These are phyloP conservation scores for Boletus sp. DNA, from an alignment of 768 basidiomycete genomes.

Conservation along the genomic window DNA sequence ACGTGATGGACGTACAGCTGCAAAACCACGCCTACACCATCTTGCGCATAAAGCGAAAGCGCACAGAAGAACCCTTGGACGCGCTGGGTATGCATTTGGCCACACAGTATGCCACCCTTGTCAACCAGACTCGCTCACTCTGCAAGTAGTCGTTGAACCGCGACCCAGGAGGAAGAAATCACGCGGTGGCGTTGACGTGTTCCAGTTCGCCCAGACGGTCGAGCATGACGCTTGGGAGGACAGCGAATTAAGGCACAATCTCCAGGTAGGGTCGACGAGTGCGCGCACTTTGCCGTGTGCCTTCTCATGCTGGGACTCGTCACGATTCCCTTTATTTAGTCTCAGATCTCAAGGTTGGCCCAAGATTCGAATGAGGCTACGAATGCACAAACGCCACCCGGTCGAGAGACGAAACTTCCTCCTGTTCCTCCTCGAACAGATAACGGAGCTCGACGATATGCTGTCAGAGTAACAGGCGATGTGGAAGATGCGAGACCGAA, in stretches of 20 bases:
- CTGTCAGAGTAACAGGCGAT: constrained; percentile 34
- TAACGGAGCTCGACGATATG: constrained; percentile 48
- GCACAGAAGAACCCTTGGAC: constrained; percentile 79
- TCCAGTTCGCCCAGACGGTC: constrained; percentile 79
- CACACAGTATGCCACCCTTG: constrained; percentile 10
- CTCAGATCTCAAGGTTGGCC: constrained; percentile 53
- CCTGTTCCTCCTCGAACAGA: constrained; percentile 30
- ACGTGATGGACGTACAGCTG: constrained; percentile 20
- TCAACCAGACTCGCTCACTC: constrained; percentile 13
- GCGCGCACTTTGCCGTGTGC: background rate
- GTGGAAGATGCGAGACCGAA: constrained; percentile 4
- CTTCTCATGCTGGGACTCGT: background rate
- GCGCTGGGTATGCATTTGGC: constrained; percentile 56
- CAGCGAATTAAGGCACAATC: constrained; percentile 48
- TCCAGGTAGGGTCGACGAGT: constrained; percentile 50
- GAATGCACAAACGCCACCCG: constrained; percentile 14
- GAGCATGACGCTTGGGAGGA: constrained; percentile 69
- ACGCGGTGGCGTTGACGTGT: constrained; percentile 53
- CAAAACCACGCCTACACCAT: constrained; percentile 56
- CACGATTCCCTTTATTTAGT: constrained; percentile 33
- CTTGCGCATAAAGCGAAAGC: constrained; percentile 77
- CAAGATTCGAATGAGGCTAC: constrained; percentile 32
- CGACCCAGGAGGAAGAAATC: constrained; percentile 59
- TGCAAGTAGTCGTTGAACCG: constrained; percentile 57
- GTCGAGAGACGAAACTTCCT: constrained; percentile 10